A percentile compares a stretch with the other conserved stretches of the same genome.
Conservation (phyloP, 1,139 yeast genomes). For the Kluyveromyces marxianus region DNA sequence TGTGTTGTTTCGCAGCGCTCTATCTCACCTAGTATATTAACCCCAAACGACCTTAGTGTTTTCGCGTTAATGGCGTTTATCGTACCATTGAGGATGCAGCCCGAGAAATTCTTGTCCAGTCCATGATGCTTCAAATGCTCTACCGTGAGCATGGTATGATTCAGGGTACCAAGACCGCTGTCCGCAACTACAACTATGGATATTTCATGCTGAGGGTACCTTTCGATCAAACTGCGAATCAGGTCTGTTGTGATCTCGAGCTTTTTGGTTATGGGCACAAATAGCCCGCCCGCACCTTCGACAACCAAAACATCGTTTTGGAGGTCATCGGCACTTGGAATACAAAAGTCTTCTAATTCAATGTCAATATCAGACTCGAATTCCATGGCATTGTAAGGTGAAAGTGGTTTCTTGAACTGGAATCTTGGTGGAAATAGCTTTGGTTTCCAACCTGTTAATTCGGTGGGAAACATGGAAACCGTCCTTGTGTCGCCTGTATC, state of each 20-base stretch:
- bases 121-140: slow-evolving; percentile 21
- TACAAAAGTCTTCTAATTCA: slow-evolving; percentile 10
- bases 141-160: slow-evolving; percentile 29
- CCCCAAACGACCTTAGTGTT: slow-evolving; percentile 17
- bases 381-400: slow-evolving; percentile 31
- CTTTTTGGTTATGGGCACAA: slow-evolving; percentile 27
- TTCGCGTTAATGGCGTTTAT: slow-evolving; percentile 21
- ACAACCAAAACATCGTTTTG: slow-evolving; percentile 17
- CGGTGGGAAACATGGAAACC: slow-evolving; percentile 10
- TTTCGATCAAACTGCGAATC: slow-evolving; percentile 15
- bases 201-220: slow-evolving; percentile 6
- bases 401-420: slow-evolving; percentile 24
- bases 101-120: slow-evolving; percentile 17
- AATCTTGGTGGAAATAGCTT: slow-evolving; percentile 17
- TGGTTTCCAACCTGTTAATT: slow-evolving; percentile 11
- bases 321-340: slow-evolving; percentile 13
- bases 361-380: slow-evolving; percentile 12
- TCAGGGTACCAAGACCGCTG: slow-evolving; percentile 30
- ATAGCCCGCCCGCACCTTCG: slow-evolving; percentile 33
- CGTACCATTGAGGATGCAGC: slow-evolving; percentile 27
- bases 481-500: slow-evolving; percentile 29
- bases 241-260: slow-evolving; percentile 25
- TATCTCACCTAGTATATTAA: slow-evolving; percentile 13
- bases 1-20: slow-evolving; percentile 6
- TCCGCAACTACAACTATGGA: slow-evolving; percentile 29